Base-by-base conservation (phyloP, 2,329 filamentous ascomycete genomes). In the Xylariales sp. region DNA sequence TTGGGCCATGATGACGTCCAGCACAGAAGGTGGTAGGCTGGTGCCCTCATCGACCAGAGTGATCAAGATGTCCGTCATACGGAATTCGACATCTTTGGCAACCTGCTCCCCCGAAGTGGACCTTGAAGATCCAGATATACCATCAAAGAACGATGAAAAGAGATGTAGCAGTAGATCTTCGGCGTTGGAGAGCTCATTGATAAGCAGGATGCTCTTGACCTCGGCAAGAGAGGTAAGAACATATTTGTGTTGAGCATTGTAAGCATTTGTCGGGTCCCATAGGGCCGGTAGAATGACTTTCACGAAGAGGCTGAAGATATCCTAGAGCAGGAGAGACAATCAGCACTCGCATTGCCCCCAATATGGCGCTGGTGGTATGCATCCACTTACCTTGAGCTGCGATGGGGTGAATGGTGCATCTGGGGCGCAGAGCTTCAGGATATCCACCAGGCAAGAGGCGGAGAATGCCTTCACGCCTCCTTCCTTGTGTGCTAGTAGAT, bases 1-100 rank as follows among this genome's bases (percentile, higher is more conserved):
- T 61, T 98, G 94, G 6, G 91, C 91, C 58, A 98, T 86, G 52
- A 98, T 89, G 21, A 91, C 82, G 59, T 98, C 91, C 15, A 96
- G 81, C 3, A 95, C 88, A 45, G 88, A 82, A 5, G 83, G 74
- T 0, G 90, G 87, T 14, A 98, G 73, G 27, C 78, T 81, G 2
- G 78, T 70, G 14, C 85, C 82, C 66, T 98, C 93, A 50, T 97
- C 93, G 16, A 98, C 84, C 39, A 98, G 69, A 38, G 84, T 86
- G 32, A 85, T 82, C 16, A 98, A 75, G 48, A 97, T 78, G 39
- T 88, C 82, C 16, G 85, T 93, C 76, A 98, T 88, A 59, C 93
- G 84, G 55, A 89, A 89, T 61, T 96, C 88, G 43, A 97, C 87
- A 62, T 95, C 93, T 67, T 95, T 95, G 44, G 87, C 85, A 34